These are phyloP conservation scores for Cryphonectria nitschkei DNA, from an alignment of 2,329 filamentous ascomycete genomes.

Conservation along the genomic window DNA sequence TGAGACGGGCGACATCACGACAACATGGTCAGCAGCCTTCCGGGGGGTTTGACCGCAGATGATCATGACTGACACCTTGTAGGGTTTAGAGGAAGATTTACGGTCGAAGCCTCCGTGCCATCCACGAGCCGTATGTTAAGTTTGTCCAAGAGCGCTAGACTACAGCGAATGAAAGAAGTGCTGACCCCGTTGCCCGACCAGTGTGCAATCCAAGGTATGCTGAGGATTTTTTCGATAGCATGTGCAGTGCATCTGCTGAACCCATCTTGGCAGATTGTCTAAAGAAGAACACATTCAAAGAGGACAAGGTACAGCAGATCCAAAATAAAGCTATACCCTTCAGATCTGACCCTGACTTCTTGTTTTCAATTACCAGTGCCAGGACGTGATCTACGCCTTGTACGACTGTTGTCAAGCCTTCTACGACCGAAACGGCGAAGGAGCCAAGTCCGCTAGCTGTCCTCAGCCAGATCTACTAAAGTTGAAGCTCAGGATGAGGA, in stretches of 20 bases:
- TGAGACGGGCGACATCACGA: background rate
- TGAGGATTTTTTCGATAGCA: too few relatives aligned
- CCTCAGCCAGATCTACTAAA: conserved; percentile 79
- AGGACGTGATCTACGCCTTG: conserved; percentile 75
- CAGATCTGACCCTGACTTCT: background rate
- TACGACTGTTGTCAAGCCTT: conserved; percentile 94
- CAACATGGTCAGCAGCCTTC: conserved; percentile 24
- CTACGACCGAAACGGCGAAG: conserved; percentile 77
- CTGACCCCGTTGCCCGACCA: conserved; percentile 38
- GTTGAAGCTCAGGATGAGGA: conserved; percentile 82
- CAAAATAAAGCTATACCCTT: too few relatives aligned
- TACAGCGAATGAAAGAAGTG: background rate
- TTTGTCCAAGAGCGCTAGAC: conserved; percentile 6
- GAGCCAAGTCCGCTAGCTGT: conserved; percentile 79
- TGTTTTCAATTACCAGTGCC: conserved; percentile 56
- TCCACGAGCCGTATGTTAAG: conserved; percentile 72
- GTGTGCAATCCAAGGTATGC: conserved; percentile 87
- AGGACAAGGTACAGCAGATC: conserved; percentile 55
- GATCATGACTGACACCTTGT: background rate
- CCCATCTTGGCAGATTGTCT: conserved; percentile 72
- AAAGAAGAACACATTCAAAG: conserved; percentile 80
- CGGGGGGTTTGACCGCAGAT: background rate
- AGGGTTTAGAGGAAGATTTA: conserved; percentile 69
- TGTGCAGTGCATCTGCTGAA: background rate
- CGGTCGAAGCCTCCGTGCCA: conserved; percentile 80